A percentile compares a stretch with the other conserved stretches of the same genome.
Evolutionary conservation across 768 basidiomycete species (phyloP).

Genomic region (Pleurotus sapidus): DNA sequence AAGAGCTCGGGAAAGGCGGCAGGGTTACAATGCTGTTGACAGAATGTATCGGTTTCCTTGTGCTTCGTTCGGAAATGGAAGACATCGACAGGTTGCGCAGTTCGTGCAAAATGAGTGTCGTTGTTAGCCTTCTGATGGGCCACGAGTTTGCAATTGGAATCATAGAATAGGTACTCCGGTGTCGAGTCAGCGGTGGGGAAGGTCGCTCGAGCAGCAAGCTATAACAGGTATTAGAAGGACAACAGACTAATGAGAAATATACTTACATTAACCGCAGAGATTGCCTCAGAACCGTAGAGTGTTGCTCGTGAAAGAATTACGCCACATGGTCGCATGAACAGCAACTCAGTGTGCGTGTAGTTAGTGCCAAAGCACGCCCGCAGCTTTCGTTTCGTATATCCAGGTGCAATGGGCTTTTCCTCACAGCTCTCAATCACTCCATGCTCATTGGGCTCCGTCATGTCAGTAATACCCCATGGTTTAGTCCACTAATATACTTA

Average conservation of each 20-base stretch:
- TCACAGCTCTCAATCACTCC: no score
- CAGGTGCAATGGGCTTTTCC: no score
- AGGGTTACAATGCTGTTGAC: no score
- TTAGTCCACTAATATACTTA: no score
- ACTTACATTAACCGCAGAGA: slow-evolving; percentile 11
- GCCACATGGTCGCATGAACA: slow-evolving; percentile 19
- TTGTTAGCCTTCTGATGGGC: slow-evolving; percentile 10
- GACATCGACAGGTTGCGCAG: no score
- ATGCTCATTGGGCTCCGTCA: no score
- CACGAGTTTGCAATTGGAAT: slow-evolving; percentile 23
- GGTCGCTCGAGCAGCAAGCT: slow-evolving; percentile 9
- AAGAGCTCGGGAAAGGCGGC: slow-evolving; percentile 5
- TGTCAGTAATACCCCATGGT: no score
- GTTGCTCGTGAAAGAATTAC: slow-evolving; percentile 16
- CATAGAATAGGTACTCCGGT: slow-evolving; percentile 20
- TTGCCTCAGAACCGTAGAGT: slow-evolving; percentile 17
- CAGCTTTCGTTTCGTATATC: no score
- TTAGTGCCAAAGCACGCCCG: not conserved
- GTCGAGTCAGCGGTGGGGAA: slow-evolving; percentile 12
- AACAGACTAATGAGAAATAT: not conserved
- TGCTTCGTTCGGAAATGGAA: no score
- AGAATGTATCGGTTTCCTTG: no score
- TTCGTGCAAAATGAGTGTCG: slow-evolving; percentile 11
- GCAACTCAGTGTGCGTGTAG: slow-evolving; percentile 21
- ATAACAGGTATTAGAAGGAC: not conserved